Percentiles rank a stretch among this genome's conserved stretches.
Conservation (phyloP, 108 stramenopile species). For the Cyclotella kingstonii region DNA sequence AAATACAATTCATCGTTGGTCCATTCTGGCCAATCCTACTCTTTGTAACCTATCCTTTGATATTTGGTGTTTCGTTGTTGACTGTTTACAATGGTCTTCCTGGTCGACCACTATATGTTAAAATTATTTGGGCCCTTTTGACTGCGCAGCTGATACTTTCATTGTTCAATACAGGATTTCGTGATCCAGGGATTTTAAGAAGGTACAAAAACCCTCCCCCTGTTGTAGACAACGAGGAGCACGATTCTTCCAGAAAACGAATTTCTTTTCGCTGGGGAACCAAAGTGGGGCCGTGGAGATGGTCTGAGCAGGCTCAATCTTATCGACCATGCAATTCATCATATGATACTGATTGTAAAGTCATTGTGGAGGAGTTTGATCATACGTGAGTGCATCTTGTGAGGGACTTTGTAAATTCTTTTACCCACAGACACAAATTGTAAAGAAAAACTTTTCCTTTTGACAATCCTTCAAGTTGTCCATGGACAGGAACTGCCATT, state of each 20-base stretch:
- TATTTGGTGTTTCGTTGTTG: conserved; percentile 59
- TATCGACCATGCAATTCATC: conserved; percentile 75
- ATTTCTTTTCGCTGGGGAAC: conserved; percentile 39
- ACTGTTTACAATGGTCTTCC: conserved; percentile 45
- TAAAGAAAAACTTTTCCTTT: not conserved
- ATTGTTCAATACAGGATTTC: conserved; percentile 42
- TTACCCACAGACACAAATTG: not conserved
- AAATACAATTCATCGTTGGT: conserved; percentile 68
- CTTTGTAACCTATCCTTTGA: conserved; percentile 84
- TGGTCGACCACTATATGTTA: conserved; percentile 28
- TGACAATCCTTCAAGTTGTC: conserved; percentile 38
- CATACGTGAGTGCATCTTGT: conserved; percentile 62
- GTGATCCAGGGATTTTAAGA: conserved; percentile 54
- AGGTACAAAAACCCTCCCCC: conserved; percentile 36
- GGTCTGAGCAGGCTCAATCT: conserved; percentile 78
- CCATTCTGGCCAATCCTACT: conserved; percentile 94
- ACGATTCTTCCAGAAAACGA: conserved; percentile 10
- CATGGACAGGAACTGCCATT: conserved; percentile 81
- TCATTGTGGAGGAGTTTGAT: conserved; percentile 88
- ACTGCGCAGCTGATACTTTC: conserved; percentile 35
- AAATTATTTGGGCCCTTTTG: conserved; percentile 45
- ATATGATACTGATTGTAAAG: conserved; percentile 83
- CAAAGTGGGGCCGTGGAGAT: conserved; percentile 28
- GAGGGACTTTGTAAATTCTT: not conserved
- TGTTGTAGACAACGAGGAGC: conserved; percentile 17